Percentiles rank a stretch among this genome's conserved stretches.
phyloP scores from a whole-genome alignment of 1,284 basidiomycete genomes.

The Erythrobasidium hasegawianum region DNA sequence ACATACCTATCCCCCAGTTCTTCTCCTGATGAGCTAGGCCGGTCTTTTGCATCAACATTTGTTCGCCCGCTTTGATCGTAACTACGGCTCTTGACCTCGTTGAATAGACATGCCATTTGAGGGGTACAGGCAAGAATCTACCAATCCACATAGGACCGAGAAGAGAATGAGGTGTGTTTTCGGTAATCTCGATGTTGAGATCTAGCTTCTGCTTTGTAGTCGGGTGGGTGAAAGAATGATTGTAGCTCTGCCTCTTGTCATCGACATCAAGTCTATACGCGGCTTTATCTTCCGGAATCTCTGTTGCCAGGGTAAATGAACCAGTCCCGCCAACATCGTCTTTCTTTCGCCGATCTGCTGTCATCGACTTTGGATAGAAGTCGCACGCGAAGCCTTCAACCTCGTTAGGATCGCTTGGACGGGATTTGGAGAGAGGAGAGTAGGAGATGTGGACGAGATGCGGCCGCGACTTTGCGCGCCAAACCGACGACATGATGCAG shows the following conservation, averaged over 20 bases:
- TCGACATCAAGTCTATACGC: conserved; percentile 12
- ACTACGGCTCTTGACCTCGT: conserved; percentile 6
- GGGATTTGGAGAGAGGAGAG: conserved; percentile 2
- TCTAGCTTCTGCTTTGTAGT: conserved; percentile 24
- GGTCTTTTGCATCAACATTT: conserved; percentile 3
- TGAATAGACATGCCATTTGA: conserved; percentile 31
- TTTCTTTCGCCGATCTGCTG: neutral
- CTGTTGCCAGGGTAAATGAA: conserved; percentile 15
- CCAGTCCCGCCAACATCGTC: conserved; percentile 10
- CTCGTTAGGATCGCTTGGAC: neutral
- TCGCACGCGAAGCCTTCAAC: conserved; percentile 24
- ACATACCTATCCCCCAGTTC: conserved; percentile 31
- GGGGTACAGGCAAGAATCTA: conserved; percentile 25
- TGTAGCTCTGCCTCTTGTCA: conserved; percentile 4
- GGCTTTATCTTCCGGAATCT: conserved; percentile 25
- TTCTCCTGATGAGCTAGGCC: conserved; percentile 27
- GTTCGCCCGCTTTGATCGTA: conserved; percentile 12
- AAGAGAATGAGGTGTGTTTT: conserved; percentile 27
- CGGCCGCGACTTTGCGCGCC: conserved; percentile 22
- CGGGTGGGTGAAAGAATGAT: conserved; percentile 16
- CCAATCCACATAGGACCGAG: conserved; percentile 32
- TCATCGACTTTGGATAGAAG: conserved; percentile 23
- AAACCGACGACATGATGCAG: conserved; percentile 29
- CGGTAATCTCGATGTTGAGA: conserved; percentile 5
- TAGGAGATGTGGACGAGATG: conserved; percentile 25